Conservation (phyloP, 768 basidiomycete species). For the Punctularia strigosozonata region DNA sequence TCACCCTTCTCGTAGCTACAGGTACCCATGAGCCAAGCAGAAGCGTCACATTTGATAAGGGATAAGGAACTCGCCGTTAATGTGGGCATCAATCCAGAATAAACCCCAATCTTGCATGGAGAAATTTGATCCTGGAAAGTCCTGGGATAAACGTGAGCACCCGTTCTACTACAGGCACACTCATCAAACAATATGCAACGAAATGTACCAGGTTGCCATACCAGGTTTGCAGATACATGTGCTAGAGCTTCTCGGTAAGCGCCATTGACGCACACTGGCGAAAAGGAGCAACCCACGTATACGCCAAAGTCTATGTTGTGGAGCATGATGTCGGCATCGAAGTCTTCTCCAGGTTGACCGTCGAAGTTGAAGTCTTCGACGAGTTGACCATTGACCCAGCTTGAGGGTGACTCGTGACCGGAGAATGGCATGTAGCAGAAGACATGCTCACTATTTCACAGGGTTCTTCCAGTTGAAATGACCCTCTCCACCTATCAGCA, state of each 20-base stretch:
- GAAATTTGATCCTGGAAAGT: slow-evolving; percentile 36
- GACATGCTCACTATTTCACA: slow-evolving; percentile 17
- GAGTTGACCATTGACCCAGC: slow-evolving; percentile 31
- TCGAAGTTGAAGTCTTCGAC: slow-evolving; percentile 46
- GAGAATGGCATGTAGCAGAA: neutral
- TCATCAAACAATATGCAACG: neutral
- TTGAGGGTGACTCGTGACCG: slow-evolving; percentile 1
- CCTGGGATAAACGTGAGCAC: slow-evolving; percentile 16
- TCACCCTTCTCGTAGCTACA: slow-evolving; percentile 31
- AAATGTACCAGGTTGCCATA: slow-evolving; percentile 17
- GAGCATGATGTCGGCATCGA: slow-evolving; percentile 32
- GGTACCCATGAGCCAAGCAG: neutral
- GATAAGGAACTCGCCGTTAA: slow-evolving; percentile 17
- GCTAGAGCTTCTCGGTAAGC: slow-evolving; percentile 2
- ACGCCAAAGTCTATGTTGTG: slow-evolving; percentile 45
- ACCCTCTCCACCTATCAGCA: slow-evolving; percentile 46
- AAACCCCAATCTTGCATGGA: slow-evolving; percentile 23
- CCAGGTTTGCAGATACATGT: slow-evolving; percentile 15
- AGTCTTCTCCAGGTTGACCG: slow-evolving; percentile 48
- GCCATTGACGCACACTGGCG: neutral
- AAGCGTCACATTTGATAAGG: neutral
- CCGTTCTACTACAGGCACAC: neutral
- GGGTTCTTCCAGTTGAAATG: slow-evolving; percentile 40
- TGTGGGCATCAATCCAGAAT: slow-evolving; percentile 20
- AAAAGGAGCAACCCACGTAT: slow-evolving; percentile 28